Conservation (phyloP, 2,329 filamentous ascomycete genomes). For the Colletotrichum sojae region DNA sequence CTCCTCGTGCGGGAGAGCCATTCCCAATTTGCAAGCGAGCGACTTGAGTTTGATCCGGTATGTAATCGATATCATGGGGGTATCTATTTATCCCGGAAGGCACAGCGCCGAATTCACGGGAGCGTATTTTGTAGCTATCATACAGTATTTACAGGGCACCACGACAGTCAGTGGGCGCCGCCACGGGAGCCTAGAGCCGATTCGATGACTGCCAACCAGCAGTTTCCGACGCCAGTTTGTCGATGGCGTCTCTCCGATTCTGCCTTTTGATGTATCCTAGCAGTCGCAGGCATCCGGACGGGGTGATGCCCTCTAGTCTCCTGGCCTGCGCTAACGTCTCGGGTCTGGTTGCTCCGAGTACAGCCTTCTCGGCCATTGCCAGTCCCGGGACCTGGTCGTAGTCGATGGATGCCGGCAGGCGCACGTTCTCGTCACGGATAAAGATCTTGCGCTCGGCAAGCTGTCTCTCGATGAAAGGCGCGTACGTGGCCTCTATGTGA, state of each 20-base stretch:
- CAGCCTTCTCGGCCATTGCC: constrained; percentile 82
- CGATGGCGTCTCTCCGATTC: constrained; percentile 25
- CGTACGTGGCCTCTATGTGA: constrained; percentile 86
- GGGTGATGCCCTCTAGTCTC: constrained; percentile 84
- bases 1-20: too few species aligned
- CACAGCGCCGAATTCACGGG: background rate
- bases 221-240: background rate
- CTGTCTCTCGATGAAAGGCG: constrained; percentile 86
- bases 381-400: constrained; percentile 82
- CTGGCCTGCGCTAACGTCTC: constrained; percentile 92
- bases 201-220: constrained; percentile 2
- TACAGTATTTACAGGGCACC: background rate
- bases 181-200: background rate
- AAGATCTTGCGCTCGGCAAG: constrained; percentile 76
- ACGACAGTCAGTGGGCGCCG: background rate
- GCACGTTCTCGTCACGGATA: constrained; percentile 81
- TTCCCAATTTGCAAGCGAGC: too few species aligned
- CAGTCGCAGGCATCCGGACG: constrained; percentile 71
- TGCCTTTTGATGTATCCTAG: constrained; percentile 70
- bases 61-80: too few species aligned
- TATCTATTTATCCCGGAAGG: too few species aligned
- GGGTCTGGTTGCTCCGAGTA: constrained; percentile 79
- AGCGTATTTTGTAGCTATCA: background rate
- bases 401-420: constrained; percentile 80
- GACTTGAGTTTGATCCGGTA: too few species aligned